Percentiles rank a stretch among this genome's conserved stretches.
phyloP scores from a whole-genome alignment of 306 rosid genomes.

The Vigna radiata region DNA sequence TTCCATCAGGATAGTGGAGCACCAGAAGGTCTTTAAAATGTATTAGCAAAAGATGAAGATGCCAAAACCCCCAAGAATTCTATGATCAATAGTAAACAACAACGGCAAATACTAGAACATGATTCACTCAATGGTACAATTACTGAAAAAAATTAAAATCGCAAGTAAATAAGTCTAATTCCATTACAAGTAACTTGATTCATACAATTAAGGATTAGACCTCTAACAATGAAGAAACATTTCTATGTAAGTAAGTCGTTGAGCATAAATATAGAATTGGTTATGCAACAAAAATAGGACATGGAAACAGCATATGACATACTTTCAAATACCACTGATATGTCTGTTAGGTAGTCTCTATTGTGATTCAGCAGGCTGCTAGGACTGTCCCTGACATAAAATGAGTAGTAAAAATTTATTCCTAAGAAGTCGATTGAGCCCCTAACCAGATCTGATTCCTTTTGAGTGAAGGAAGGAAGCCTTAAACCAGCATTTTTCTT shows the following conservation, averaged over 20 bases:
- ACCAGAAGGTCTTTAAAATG: background rate
- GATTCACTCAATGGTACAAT: background rate
- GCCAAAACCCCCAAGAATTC: background rate
- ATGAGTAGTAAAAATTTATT: slow-evolving; percentile 48
- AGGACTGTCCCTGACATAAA: slow-evolving; percentile 39
- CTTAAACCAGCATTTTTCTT: slow-evolving; percentile 62
- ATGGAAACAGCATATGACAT: slow-evolving; percentile 21
- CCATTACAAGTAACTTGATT: background rate
- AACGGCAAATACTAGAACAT: background rate
- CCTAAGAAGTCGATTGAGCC: slow-evolving; percentile 72
- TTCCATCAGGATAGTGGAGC: background rate
- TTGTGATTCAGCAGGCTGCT: background rate
- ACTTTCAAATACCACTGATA: slow-evolving; percentile 11
- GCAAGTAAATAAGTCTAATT: background rate
- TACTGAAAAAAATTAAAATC: background rate
- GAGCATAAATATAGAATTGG: background rate
- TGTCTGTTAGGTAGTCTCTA: slow-evolving; percentile 35
- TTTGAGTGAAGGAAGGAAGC: slow-evolving; percentile 59
- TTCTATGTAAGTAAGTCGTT: background rate
- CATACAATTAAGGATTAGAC: background rate
- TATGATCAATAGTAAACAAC: background rate
- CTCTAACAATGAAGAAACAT: background rate
- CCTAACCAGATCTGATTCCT: slow-evolving; percentile 55
- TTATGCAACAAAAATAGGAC: background rate
- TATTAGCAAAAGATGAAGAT: background rate